Conservation (phyloP, 805 yeast genomes). For the Millerozyma acaciae region DNA sequence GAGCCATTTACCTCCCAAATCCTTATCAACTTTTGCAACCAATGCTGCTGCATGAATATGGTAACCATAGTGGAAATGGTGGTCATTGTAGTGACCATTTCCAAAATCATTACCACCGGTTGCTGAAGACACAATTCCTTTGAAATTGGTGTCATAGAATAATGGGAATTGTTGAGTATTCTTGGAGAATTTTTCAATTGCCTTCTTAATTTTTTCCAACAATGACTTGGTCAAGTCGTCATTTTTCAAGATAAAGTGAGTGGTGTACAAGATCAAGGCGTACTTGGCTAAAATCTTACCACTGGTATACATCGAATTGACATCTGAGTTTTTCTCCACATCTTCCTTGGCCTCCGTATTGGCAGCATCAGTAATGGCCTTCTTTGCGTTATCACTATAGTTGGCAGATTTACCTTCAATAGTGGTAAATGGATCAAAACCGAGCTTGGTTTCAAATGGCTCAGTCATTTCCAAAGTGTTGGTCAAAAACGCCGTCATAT, state of each 20-base stretch:
- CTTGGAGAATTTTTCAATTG: conserved; percentile 14
- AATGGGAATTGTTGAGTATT: conserved; percentile 21
- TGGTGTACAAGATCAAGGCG: conserved; percentile 14
- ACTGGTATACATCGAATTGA: conserved; percentile 19
- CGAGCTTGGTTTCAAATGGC: conserved; percentile 38
- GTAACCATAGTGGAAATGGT: conserved; percentile 74
- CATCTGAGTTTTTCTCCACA: conserved; percentile 11
- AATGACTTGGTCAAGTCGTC: conserved; percentile 11
- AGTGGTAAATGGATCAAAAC: conserved; percentile 23
- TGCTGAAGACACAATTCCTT: conserved; percentile 26
- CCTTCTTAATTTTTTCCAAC: conserved; percentile 13
- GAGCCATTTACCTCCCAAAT: conserved; percentile 50
- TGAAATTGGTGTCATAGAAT: conserved; percentile 25
- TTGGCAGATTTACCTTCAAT: conserved; percentile 9
- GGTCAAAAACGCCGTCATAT: conserved; percentile 43
- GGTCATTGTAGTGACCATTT: conserved; percentile 61
- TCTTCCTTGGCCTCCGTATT: conserved; percentile 12
- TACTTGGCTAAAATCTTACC: conserved; percentile 25
- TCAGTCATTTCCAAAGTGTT: conserved; percentile 39
- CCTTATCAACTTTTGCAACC: conserved; percentile 34
- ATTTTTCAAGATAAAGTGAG: conserved; percentile 21
- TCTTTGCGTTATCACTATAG: conserved; percentile 9
- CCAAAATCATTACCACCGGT: conserved; percentile 23
- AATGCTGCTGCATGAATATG: conserved; percentile 70
- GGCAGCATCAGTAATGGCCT: conserved; percentile 13